phyloP scores from a whole-genome alignment of 2,329 filamentous ascomycete species.

The Nannizzia gypsea region DNA sequence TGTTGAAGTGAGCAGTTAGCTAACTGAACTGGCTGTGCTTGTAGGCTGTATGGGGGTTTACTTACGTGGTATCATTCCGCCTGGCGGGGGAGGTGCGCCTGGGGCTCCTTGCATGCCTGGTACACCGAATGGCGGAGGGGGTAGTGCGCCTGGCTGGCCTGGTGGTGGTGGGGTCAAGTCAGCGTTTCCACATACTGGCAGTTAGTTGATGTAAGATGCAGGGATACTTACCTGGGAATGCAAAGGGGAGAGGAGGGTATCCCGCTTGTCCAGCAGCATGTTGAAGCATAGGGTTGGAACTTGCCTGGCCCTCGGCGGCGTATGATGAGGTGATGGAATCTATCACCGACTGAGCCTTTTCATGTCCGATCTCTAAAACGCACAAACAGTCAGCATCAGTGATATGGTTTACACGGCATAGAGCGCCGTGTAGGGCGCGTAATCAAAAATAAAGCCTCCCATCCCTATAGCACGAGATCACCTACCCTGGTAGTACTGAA shows the following conservation, averaged over 20 bases:
- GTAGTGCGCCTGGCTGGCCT: conserved; percentile 32
- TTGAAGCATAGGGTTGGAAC: conserved; percentile 74
- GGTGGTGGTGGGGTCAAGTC: background rate
- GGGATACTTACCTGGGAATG: conserved; percentile 48
- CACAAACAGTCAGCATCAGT: conserved; percentile 2
- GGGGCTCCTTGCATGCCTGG: conserved; percentile 35
- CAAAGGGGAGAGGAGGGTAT: conserved; percentile 44
- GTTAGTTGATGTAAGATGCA: background rate
- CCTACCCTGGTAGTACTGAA: conserved; percentile 92
- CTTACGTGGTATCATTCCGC: conserved; percentile 44
- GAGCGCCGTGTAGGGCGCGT: background rate
- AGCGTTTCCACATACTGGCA: background rate
- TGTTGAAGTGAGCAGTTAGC: conserved; percentile 18
- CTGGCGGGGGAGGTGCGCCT: conserved; percentile 21
- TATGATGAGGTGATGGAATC: conserved; percentile 96
- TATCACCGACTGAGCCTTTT: conserved; percentile 96
- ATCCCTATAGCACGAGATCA: conserved; percentile 12
- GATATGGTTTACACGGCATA: too few species aligned
- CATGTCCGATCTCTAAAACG: conserved; percentile 76
- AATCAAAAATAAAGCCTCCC: too few species aligned
- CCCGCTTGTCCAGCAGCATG: conserved; percentile 37
- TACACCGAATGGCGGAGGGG: conserved; percentile 49
- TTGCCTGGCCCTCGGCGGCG: conserved; percentile 80
- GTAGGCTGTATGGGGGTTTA: conserved; percentile 14
- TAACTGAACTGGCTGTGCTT: background rate